Evolutionary conservation across 352 stramenopile genomes (phyloP), one percentile per base, ranked within the genome.

Genomic region (Globisporangium uncinulatum): DNA sequence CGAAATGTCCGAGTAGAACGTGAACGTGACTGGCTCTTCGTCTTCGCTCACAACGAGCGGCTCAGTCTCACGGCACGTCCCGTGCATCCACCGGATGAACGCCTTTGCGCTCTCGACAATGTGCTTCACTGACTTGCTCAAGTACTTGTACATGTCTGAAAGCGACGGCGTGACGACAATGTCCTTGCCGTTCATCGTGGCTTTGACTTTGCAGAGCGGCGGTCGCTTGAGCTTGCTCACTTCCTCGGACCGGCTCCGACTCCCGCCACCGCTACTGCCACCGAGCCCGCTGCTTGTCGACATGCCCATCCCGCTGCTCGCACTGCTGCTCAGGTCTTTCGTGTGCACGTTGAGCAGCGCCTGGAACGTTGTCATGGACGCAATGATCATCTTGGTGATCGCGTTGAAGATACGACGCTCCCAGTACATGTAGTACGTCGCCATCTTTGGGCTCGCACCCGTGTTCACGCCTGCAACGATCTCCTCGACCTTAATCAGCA

Each of bases 351-450:
- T 96, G 4, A 98, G 62, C 6, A 98, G 61, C 2, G 88, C 90
- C 43, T 98, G 87, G 48, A 98, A 97, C 15, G 91, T 96, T 2
- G 89, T 96, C 87, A 98, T 98, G 9, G 87, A 97, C 14, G 80
- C 75, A 49, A 98, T 93, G 46, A 98, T 97, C 89, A 98, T 98
- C 60, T 96, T 97, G 4, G 89, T 97, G 61, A 98, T 97, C 0
- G 94, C 93, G 54, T 98, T 98, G 70, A 97, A 98, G 42, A 98
- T 90, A 6, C 92, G 84, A 20, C 95, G 90, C 59, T 98, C 95
- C 95, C 95, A 98, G 70, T 98, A 98, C 77, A 97, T 92, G 69
- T 98, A 98, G 63, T 98, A 98, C 11, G 87, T 95, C 4, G 84
- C 80, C 71, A 98, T 89, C 51, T 92, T 90, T 0, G 87, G 73